A percentile compares a stretch with the other conserved stretches of the same genome.
Evolutionary conservation across 140 eudicot genomes (phyloP).

Genomic region (Stevia rebaudiana): DNA sequence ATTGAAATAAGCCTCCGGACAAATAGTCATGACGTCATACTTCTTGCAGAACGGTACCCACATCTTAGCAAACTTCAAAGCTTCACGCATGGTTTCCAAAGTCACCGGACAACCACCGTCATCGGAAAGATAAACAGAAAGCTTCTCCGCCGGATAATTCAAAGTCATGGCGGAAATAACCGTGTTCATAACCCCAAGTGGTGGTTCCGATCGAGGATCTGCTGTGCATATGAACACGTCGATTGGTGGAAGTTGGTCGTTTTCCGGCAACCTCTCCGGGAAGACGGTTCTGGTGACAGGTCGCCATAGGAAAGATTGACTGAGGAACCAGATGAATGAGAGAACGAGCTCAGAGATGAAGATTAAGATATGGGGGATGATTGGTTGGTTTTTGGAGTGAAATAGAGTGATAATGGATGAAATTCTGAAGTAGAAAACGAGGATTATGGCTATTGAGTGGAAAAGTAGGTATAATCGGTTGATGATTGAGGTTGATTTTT

Average conservation of each 20-base stretch:
- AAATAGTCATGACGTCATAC: conserved; percentile 40
- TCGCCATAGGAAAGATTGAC: conserved; percentile 45
- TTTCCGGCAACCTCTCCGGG: conserved; percentile 32
- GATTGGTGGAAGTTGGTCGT: conserved; percentile 47
- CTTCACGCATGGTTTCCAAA: conserved; percentile 42
- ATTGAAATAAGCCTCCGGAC: conserved; percentile 55
- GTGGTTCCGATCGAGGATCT: conserved; percentile 56
- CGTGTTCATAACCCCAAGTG: conserved; percentile 70
- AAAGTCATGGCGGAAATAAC: conserved; percentile 67
- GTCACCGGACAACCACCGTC: conserved; percentile 62
- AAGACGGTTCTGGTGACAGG: conserved; percentile 39
- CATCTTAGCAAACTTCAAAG: conserved; percentile 33
- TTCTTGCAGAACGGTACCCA: conserved; percentile 68
- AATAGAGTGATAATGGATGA: conserved; percentile 5
- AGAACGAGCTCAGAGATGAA: conserved; percentile 38
- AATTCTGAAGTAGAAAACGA: conserved; percentile 28
- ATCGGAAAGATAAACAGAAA: conserved; percentile 60
- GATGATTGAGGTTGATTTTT: conserved; percentile 20
- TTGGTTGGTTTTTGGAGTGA: conserved; percentile 12
- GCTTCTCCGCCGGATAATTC: conserved; percentile 53
- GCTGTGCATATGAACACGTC: conserved; percentile 75
- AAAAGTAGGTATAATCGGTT: conserved; percentile 26
- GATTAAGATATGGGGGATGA: conserved; percentile 33
- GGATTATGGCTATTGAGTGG: conserved; percentile 26
- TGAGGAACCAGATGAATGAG: conserved; percentile 43